phyloP scores from a whole-genome alignment of 2,329 filamentous ascomycete genomes.

The Nothomitra cinnamomea region DNA sequence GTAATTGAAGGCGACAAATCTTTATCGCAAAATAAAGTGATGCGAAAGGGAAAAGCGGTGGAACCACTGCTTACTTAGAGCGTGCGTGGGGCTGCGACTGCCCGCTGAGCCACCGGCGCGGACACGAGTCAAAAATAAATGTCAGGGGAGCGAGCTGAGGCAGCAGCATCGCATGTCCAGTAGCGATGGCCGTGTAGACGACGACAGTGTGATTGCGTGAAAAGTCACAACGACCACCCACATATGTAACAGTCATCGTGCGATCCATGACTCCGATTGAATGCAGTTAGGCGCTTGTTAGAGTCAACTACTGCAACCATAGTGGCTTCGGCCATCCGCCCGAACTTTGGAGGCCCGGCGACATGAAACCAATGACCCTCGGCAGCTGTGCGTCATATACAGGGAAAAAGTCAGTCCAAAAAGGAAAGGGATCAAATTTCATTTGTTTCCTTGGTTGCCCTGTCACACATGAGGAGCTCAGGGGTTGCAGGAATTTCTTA shows the following conservation, averaged over 20 bases:
- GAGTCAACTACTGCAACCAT: too few species aligned
- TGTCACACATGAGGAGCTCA: conserved; percentile 1
- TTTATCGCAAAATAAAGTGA: too few species aligned
- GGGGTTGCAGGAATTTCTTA: neutral
- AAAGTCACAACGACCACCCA: neutral
- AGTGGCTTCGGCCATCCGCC: neutral
- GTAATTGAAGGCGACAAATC: too few species aligned
- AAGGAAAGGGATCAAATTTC: conserved; percentile 1
- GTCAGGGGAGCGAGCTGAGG: neutral
- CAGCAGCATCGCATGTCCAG: neutral
- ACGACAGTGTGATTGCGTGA: neutral
- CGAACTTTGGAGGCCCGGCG: neutral
- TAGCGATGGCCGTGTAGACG: neutral
- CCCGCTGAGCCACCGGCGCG: neutral
- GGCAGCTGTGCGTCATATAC: conserved; percentile 1
- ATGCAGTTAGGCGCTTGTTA: neutral
- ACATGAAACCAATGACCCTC: neutral
- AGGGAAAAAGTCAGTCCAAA: neutral
- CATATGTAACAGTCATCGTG: neutral
- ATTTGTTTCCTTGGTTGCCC: neutral
- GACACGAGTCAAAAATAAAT: conserved; percentile 1
- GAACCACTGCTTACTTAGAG: neutral
- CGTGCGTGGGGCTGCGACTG: neutral
- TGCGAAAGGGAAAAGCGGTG: neutral
- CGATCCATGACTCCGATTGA: conserved; percentile 2